phyloP scores from a whole-genome alignment of 495 filamentous ascomycete species.

The Neurospora africana region DNA sequence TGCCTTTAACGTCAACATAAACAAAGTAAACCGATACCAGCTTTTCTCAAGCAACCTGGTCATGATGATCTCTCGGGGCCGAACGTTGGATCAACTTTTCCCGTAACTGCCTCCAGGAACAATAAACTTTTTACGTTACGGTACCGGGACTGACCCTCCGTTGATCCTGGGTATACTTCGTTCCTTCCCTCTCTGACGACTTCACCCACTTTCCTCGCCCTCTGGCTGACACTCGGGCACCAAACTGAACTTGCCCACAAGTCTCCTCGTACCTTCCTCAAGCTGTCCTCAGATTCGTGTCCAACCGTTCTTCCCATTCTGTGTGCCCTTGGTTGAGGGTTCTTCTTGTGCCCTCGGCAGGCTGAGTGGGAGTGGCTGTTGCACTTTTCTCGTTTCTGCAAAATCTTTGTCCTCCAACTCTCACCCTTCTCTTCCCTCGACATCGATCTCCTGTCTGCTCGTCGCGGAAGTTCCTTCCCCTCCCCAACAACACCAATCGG shows the following conservation, averaged over 20 bases:
- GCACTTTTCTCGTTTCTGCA: background rate
- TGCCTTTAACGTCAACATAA: background rate
- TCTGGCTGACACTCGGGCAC: background rate
- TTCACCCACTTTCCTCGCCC: background rate
- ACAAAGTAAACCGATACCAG: background rate
- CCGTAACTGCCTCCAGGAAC: background rate
- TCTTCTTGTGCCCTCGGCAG: background rate
- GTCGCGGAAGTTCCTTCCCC: background rate
- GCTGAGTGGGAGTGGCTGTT: background rate
- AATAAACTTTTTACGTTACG: background rate
- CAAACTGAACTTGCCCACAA: background rate
- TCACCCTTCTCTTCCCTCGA: background rate
- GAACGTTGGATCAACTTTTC: background rate
- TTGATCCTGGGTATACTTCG: background rate
- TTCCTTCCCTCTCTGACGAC: background rate
- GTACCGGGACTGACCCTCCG: background rate
- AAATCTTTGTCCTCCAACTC: background rate
- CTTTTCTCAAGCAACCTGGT: background rate
- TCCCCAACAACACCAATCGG: background rate
- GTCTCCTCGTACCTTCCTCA: background rate
- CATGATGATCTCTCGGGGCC: background rate
- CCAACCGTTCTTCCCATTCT: background rate
- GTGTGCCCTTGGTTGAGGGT: background rate
- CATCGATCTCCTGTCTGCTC: background rate
- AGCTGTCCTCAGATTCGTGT: background rate